Evolutionary conservation across 768 basidiomycete genomes (phyloP), one percentile per base, ranked within the genome.

Genomic region (Royoungia palumana): DNA sequence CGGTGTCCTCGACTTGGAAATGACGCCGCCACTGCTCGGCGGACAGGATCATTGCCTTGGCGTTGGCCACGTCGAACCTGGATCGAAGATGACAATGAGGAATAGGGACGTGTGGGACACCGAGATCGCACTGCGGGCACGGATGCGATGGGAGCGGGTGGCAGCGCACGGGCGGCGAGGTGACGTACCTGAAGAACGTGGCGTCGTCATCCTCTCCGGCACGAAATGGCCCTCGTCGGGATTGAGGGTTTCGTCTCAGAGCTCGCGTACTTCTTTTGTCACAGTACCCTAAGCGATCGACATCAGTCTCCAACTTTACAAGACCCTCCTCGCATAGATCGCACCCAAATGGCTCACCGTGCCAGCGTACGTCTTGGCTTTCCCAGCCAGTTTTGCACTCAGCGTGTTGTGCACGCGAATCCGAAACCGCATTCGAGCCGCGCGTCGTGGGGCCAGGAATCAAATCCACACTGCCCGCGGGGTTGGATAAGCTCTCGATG

Each of bases 21-120:
- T 89, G 83, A 65, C 82, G 85, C 66, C 95, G 79, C 95, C 95
- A 99, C 58, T 93, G 71, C 69, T 97, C 94, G 44, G 81, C 82
- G 35, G 75, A 70, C 49, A 85, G 60, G 56, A 95, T 71, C 95
- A 98, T 99, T 58, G 71, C 70, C 73, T 92, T 95, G 10, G 93
- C 79, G 65, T 82, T 83, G 37, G 64, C 66, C 9, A 95, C 67
- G 71, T 98, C 93, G 56, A 97, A 99, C 70, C 88, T 94, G 57
- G n/a, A n/a, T n/a, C n/a, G n/a, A n/a, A n/a, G n/a, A n/a, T n/a
- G n/a, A n/a, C n/a, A n/a, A n/a, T n/a, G n/a, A n/a, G n/a, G n/a
- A n/a, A n/a, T n/a, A n/a, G n/a, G n/a, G n/a, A n/a, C 96, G 78
- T 6, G 95, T 96, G 30, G 96, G 80, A 35, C 22, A 19, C 42